Evolutionary conservation across 2,329 filamentous ascomycete species (phyloP), one percentile per base, ranked within the genome.

Genomic region (Didymella pinodella): DNA sequence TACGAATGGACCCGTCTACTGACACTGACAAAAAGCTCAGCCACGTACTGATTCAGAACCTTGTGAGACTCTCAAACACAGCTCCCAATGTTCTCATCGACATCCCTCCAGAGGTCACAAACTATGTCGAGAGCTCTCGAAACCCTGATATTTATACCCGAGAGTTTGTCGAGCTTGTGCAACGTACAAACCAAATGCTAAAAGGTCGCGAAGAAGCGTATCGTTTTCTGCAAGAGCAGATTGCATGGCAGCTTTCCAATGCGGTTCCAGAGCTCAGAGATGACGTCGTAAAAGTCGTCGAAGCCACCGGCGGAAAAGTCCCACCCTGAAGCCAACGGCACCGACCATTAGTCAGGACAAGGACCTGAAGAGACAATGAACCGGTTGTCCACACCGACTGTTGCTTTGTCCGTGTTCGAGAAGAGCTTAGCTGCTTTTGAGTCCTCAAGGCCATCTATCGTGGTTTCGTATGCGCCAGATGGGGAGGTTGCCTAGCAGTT

Each of bases 61-160:
- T 88, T 48, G 78, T 82, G 43, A 79, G 79, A n/a, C 78, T 88
- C 31, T 81, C 81, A 18, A 75, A 78, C 61, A 82, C 72, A 67
- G 77, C 84, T 2, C 77, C 80, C n/a, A 71, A 81, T 18, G 77
- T 84, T 20, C 78, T 79, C 52, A 81, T 86, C 57, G 78, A 83
- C 47, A 81, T 89, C 1, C 86, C 87, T 0, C 81, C 85, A 4
- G 86, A 88, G 65, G 84, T 89, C 31, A 84, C 87, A 63, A 80
- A 82, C 54, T 89, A 88, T 70, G 85, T 89, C 32, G 86, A 88
- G 66, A 79, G 82, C 20, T 83, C 85, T 18, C 84, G 86, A 22
- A 89, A 89, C 67, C 87, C 86, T 7, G 86, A 89, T 66, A 88
- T 89, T 65, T 89, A 88, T 74, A 88, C 86, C 8, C 82, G 86